Evolutionary conservation across 2,329 filamentous ascomycete genomes (phyloP).

Genomic region (Kalmusia sp.): DNA sequence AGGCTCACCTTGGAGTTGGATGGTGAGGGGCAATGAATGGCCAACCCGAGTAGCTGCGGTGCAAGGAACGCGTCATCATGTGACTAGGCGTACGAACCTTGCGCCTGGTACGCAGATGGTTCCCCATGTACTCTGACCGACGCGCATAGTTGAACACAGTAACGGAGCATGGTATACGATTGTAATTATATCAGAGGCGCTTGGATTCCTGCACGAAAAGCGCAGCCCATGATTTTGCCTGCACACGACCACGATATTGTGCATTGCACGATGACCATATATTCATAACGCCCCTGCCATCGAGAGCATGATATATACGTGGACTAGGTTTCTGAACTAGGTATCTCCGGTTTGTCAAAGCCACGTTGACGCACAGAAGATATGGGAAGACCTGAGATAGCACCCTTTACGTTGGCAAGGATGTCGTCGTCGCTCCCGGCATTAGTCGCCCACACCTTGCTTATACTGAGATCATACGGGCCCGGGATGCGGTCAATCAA

Average conservation of each 20-base stretch:
- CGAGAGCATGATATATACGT: slow-evolving; percentile 14
- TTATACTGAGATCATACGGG: slow-evolving; percentile 85
- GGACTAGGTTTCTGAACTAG: slow-evolving; percentile 15
- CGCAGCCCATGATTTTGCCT: no score
- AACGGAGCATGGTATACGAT: no score
- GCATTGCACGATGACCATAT: no score
- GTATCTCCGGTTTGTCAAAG: slow-evolving; percentile 27
- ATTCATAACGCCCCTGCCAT: no score
- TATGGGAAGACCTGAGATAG: slow-evolving; percentile 32
- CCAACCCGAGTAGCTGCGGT: background rate
- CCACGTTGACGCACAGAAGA: slow-evolving; percentile 22
- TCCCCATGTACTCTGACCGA: no score
- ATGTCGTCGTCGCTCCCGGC: slow-evolving; percentile 49
- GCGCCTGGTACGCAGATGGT: no score
- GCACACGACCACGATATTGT: no score
- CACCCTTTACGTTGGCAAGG: slow-evolving; percentile 31
- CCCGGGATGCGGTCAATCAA: slow-evolving; percentile 89
- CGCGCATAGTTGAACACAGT: no score
- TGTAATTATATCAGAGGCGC: no score
- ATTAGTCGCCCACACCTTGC: slow-evolving; percentile 92
- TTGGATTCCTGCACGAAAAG: no score
- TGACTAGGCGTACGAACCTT: background rate
- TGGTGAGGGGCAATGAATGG: no score
- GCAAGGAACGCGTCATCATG: slow-evolving; percentile 2
- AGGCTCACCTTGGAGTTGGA: no score